Base-by-base conservation (phyloP, 495 filamentous ascomycete species). In the Podospora conica region DNA sequence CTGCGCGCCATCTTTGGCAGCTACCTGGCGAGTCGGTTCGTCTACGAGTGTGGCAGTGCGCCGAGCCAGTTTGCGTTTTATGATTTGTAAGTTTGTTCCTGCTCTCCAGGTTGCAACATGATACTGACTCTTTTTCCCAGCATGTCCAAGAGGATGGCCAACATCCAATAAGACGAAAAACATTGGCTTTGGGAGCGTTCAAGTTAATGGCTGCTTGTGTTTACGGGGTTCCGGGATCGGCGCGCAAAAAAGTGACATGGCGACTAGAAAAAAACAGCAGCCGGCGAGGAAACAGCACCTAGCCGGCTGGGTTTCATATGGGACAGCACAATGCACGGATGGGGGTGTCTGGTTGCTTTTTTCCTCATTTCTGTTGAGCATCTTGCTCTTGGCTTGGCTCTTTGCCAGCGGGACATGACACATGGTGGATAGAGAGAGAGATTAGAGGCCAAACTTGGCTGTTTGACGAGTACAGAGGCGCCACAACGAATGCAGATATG, bases 41-140 rank as follows among this genome's bases (percentile, higher is more conserved):
- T 98, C 28, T 98, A 98, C 77, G 85, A 95, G 75, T 92, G 91
- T 76, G 95, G 95, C 74, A 94, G 92, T 80, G 86, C 84, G 68
- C 93, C 95, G 4, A 94, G 88, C 81, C 96, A 97, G 74, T 97
- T 98, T 80, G 91, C 95, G 9, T 98, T 98, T 84, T 98, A 96
- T 79, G 90, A 96, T 71, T 98, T 98, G 92, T 96, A 83, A 86
- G 90, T 88, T 88, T 69, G 18, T 24, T 12, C 24, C 15, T 48
- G 3, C 28, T 15, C 27, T 20, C 55, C n/a, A 20, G 8, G 0
- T 15, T 20, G 20, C 0, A 21, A 6, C 24, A 1, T 29, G 20
- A 24, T 55, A 54, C 76, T 80, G 77, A 80, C 69, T 6, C 27
- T 58, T 3, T 3, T 58, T 21, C 21, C 21, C 24, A 65, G 81